phyloP scores from a whole-genome alignment of 345 rosid genomes.

The Acer yangbiense region DNA sequence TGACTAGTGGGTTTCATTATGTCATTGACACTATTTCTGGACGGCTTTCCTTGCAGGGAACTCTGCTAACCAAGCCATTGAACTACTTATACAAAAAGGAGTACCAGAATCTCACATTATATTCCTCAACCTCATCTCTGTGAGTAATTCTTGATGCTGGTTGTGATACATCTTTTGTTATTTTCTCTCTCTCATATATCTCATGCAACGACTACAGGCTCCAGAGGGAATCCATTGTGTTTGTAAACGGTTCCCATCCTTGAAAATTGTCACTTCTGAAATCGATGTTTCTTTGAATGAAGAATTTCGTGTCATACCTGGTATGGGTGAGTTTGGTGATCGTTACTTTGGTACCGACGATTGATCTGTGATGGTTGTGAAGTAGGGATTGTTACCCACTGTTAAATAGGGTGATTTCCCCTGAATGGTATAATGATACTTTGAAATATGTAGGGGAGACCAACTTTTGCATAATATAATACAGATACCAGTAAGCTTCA shows the following conservation, averaged over 20 bases:
- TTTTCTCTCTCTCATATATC: neutral
- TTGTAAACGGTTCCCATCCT: constrained; percentile 71
- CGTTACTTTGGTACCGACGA: constrained; percentile 98
- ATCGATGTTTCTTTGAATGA: constrained; percentile 81
- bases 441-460: constrained; percentile 14
- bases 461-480: neutral
- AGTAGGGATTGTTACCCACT: constrained; percentile 4
- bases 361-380: constrained; percentile 25
- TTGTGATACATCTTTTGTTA: neutral
- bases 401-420: constrained; percentile 7
- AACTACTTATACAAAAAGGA: constrained; percentile 82
- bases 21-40: neutral
- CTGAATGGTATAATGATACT: neutral
- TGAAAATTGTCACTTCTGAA: constrained; percentile 97
- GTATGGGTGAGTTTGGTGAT: constrained; percentile 98
- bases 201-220: constrained; percentile 48
- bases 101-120: constrained; percentile 97
- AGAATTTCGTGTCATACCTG: constrained; percentile 93
- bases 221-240: constrained; percentile 98
- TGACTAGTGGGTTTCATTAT: neutral
- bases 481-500: neutral
- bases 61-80: constrained; percentile 93
- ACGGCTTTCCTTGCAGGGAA: constrained; percentile 57
- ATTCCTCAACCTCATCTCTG: constrained; percentile 92
- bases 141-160: constrained; percentile 36